Conservation (phyloP, 129 eudicot genomes). For the Chrysanthemum makinoi region DNA sequence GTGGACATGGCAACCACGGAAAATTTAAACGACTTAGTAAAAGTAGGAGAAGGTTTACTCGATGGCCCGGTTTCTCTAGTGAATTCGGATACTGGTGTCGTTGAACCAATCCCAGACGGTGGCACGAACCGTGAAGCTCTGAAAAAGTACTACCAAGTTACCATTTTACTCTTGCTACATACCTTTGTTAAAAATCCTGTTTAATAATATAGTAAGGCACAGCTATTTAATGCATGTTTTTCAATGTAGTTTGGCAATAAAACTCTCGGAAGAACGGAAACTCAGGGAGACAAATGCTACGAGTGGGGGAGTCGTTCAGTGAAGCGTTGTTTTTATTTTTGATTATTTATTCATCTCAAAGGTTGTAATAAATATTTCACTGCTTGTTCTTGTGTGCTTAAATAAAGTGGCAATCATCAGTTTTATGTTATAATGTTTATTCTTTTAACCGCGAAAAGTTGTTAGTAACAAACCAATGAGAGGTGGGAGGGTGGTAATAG, state of each 20-base stretch:
- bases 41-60: slow-evolving; percentile 41
- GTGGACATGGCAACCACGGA: slow-evolving; percentile 39
- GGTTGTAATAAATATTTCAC: too few relatives aligned
- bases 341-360: too few relatives aligned
- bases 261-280: slow-evolving; percentile 48
- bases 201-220: neutral
- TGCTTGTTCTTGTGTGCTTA: too few relatives aligned
- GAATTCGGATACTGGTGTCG: slow-evolving; percentile 33
- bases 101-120: slow-evolving; percentile 27
- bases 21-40: slow-evolving; percentile 39
- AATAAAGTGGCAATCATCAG: too few relatives aligned
- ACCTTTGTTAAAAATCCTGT: too few relatives aligned
- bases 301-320: too few relatives aligned
- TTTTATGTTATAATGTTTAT: too few relatives aligned
- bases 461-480: too few relatives aligned
- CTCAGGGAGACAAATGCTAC: slow-evolving; percentile 26
- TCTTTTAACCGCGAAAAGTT: too few relatives aligned
- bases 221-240: neutral
- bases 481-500: too few relatives aligned
- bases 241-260: slow-evolving; percentile 41
- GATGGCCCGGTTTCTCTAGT: slow-evolving; percentile 42
- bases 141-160: slow-evolving; percentile 22
- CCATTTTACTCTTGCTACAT: neutral
- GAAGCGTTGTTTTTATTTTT: too few relatives aligned
- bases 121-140: slow-evolving; percentile 52